A percentile compares a stretch with the other conserved stretches of the same genome.
These are phyloP conservation scores for Rhododendron simsii DNA, from an alignment of 148 eudicot genomes.

Conservation along the genomic window DNA sequence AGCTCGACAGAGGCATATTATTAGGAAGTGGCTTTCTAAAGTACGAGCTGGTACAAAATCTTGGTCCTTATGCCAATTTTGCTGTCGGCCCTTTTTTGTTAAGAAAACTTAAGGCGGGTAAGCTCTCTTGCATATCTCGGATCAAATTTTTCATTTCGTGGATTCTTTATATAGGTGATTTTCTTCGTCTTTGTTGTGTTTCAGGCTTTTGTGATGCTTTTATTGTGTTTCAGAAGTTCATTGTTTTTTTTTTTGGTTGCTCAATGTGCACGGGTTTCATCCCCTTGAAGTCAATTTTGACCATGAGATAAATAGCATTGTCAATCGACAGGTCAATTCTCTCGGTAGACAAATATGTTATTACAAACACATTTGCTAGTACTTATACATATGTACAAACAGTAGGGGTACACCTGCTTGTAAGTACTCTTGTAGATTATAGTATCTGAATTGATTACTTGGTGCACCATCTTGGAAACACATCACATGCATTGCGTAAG, in stretches of 20 bases:
- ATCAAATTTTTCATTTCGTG: not conserved
- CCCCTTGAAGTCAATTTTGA: not conserved
- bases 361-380: not conserved
- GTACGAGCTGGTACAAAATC: not conserved
- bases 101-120: not conserved
- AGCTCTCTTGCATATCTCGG: not conserved
- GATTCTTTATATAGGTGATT: not conserved
- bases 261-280: not conserved
- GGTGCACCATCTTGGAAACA: not conserved
- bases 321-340: not conserved
- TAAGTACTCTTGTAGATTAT: not conserved
- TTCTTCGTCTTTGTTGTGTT: not conserved
- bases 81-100: not conserved
- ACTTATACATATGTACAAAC: not conserved
- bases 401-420: not conserved
- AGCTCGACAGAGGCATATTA: not conserved
- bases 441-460: not conserved
- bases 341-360: not conserved
- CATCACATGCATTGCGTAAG: not conserved
- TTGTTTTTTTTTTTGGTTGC: not conserved
- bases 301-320: not conserved
- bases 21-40: not conserved
- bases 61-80: not conserved
- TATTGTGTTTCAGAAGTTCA: too few species aligned
- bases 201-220: not conserved